Conservation (phyloP, 495 filamentous ascomycete species). For the Bathelium albidoporum region DNA sequence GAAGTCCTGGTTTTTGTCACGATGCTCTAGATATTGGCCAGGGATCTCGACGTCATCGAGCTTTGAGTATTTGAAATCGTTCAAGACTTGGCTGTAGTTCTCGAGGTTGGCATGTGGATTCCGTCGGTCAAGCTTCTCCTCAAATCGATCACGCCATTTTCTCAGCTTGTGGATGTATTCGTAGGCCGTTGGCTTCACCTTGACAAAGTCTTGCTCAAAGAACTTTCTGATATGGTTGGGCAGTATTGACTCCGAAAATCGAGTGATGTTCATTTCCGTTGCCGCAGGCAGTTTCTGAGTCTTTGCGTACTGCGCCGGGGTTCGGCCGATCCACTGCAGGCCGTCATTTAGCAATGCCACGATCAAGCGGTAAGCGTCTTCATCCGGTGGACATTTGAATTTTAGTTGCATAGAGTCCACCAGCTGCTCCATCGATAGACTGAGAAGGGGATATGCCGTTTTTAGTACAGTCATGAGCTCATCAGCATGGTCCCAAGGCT, state of each 20-base stretch:
- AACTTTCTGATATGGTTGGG: constrained; percentile 84
- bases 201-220: constrained; percentile 93
- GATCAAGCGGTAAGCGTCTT: constrained; percentile 96
- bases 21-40: constrained; percentile 90
- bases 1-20: constrained; percentile 98
- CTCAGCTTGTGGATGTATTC: constrained; percentile 97
- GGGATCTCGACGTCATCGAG: constrained; percentile 98
- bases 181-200: constrained; percentile 85
- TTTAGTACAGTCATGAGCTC: constrained; percentile 91
- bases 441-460: constrained; percentile 90
- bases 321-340: constrained; percentile 74
- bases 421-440: constrained; percentile 98
- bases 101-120: constrained; percentile 60
- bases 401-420: constrained; percentile 96
- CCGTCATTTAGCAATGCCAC: constrained; percentile 94
- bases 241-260: constrained; percentile 92
- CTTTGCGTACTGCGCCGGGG: constrained; percentile 72
- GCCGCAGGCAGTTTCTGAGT: constrained; percentile 82
- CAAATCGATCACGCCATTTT: constrained; percentile 94
- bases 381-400: constrained; percentile 96
- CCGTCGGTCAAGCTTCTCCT: constrained; percentile 92
- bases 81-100: constrained; percentile 73
- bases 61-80: constrained; percentile 92
- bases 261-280: constrained; percentile 90
- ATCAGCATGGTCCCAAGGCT: constrained; percentile 87